These are phyloP conservation scores for Anethum foeniculum DNA, from an alignment of 140 eudicot genomes.

Conservation along the genomic window DNA sequence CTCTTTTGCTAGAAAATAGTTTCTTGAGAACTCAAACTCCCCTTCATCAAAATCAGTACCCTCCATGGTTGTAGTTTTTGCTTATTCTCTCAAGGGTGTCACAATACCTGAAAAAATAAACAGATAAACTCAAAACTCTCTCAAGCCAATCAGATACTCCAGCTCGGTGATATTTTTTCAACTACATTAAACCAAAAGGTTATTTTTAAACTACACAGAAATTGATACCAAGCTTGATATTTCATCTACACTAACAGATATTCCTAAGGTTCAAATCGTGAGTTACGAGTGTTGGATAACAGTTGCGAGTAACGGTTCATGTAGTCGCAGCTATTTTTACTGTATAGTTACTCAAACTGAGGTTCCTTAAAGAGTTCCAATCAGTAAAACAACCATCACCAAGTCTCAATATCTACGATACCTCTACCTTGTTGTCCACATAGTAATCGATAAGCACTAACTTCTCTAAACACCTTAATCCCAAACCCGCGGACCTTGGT, in stretches of 20 bases:
- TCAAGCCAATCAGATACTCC: background rate
- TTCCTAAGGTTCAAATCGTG: background rate
- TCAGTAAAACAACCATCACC: background rate
- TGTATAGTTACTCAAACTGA: background rate
- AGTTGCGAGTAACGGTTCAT: background rate
- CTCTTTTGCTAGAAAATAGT: slow-evolving; percentile 79
- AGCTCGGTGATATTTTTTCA: background rate
- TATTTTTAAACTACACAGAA: background rate
- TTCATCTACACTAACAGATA: background rate
- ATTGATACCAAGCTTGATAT: background rate
- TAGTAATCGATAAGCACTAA: background rate
- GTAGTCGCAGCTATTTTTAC: background rate
- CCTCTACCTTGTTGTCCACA: background rate
- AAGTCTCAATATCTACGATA: background rate
- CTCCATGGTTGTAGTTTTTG: slow-evolving; percentile 35
- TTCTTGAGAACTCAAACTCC: slow-evolving; percentile 83
- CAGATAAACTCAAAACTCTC: background rate
- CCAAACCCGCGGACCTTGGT: background rate
- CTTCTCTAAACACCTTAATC: background rate
- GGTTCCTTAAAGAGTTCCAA: background rate
- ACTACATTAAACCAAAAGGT: background rate
- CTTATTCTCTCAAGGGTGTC: background rate
- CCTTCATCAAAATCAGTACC: slow-evolving; percentile 54
- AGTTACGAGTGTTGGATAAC: background rate
- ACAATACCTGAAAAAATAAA: background rate